Evolutionary conservation across 192 early-diverging fungal species (phyloP), one percentile per base, ranked within the genome.

Genomic region (Obelidium mucronatum): DNA sequence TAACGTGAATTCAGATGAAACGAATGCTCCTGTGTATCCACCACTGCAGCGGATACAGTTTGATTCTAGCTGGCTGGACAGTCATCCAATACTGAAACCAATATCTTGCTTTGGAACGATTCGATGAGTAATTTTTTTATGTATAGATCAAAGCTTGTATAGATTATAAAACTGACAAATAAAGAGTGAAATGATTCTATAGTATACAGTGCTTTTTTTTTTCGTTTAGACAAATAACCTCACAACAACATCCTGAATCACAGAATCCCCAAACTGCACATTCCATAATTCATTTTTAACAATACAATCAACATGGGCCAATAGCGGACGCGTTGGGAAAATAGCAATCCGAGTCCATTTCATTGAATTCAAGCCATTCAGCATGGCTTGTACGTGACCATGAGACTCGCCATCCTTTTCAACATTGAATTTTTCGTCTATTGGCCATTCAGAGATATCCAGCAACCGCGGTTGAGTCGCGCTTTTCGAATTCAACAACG

Each of bases 161-260:
- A n/a, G n/a, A n/a, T n/a, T n/a, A n/a, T n/a, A n/a, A n/a, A n/a
- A n/a, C n/a, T n/a, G n/a, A n/a, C n/a, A n/a, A n/a, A n/a, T n/a
- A n/a, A n/a, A n/a, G n/a, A n/a, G n/a, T n/a, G n/a, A n/a, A n/a
- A n/a, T n/a, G n/a, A n/a, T n/a, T n/a, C n/a, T n/a, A n/a, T n/a
- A n/a, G n/a, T n/a, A n/a, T n/a, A n/a, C n/a, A n/a, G n/a, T n/a
- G n/a, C n/a, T n/a, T n/a, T 58, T 58, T 8, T 28, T 24, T 22
- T 58, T 31, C 26, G 26, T 58, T 58, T 58, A 31, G 8, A 24
- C 24, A 58, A 67, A 36, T 26, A 67, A 30, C 30, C 66, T 1
- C 42, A 28, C 17, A n/a, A 72, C 69, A 58, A 72, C 36, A 58
- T 72, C 54, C n/a, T 72, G 34, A 58, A 72, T 59, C 1, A 72